phyloP scores from a whole-genome alignment of 805 yeast genomes.

The Sugiyamaella floridensis region DNA sequence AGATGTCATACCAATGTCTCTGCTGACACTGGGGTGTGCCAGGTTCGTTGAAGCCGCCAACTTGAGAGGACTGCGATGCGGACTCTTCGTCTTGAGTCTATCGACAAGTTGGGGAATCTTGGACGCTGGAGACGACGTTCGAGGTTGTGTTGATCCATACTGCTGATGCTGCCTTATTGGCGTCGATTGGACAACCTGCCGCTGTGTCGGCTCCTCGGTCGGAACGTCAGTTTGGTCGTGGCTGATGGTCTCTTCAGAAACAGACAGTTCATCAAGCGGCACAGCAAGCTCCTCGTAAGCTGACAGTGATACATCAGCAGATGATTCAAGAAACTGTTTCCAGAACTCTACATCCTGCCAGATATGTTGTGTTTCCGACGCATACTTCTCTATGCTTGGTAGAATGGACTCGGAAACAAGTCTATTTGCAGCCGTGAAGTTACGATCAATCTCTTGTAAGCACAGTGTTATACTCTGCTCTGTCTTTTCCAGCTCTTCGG shows the following conservation, averaged over 20 bases:
- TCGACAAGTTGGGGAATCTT: background rate
- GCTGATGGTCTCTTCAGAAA: constrained; percentile 9
- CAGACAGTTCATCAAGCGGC: constrained; percentile 7
- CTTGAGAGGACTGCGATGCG: constrained; percentile 7
- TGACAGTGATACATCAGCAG: constrained; percentile 58
- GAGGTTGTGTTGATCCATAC: constrained; percentile 1
- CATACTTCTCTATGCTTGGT: constrained; percentile 60
- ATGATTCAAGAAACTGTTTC: constrained; percentile 69
- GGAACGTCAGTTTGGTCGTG: constrained; percentile 9
- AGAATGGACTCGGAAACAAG: constrained; percentile 60
- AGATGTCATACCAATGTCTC: background rate
- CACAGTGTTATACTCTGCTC: constrained; percentile 76
- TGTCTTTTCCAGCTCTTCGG: constrained; percentile 50
- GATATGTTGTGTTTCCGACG: constrained; percentile 49
- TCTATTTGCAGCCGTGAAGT: constrained; percentile 60
- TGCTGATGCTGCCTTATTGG: constrained; percentile 1
- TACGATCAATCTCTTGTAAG: constrained; percentile 72
- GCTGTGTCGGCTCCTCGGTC: constrained; percentile 5
- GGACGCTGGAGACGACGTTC: background rate
- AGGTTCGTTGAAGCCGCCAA: background rate
- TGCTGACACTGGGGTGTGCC: background rate
- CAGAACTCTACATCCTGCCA: constrained; percentile 56
- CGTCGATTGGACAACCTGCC: constrained; percentile 2
- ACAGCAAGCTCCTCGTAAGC: constrained; percentile 40
- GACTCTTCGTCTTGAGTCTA: constrained; percentile 1